Evolutionary conservation across 257 asterid species (phyloP).

Genomic region (Henckelia pumila): DNA sequence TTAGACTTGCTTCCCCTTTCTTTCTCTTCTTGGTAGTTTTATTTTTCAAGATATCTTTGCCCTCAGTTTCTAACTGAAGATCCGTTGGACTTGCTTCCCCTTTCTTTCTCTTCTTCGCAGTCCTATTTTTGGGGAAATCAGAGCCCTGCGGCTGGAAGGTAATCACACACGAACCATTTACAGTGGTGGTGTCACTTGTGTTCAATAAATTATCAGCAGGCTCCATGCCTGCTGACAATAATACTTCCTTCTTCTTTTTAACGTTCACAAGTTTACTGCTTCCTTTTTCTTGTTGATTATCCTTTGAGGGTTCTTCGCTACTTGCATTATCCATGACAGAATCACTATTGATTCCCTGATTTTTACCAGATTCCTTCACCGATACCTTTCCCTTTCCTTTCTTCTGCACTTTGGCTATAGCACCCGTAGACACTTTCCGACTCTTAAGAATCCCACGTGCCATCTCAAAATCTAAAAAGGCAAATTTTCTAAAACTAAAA

Average conservation of each 20-base stretch:
- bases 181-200: slow-evolving; percentile 14
- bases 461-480: slow-evolving; percentile 42
- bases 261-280: slow-evolving; percentile 27
- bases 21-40: slow-evolving; percentile 10
- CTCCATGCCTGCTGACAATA: slow-evolving; percentile 24
- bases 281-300: slow-evolving; percentile 14
- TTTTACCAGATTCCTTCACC: slow-evolving; percentile 24
- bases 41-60: too few species aligned
- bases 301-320: slow-evolving; percentile 16
- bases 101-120: too few species aligned
- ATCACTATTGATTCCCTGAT: slow-evolving; percentile 13
- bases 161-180: slow-evolving; percentile 25
- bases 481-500: slow-evolving; percentile 47
- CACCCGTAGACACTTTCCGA: not conserved
- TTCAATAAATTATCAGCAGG: slow-evolving; percentile 10
- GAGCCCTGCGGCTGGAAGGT: slow-evolving; percentile 25
- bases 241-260: slow-evolving; percentile 34
- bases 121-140: too few species aligned
- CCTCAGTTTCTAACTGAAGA: too few species aligned
- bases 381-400: slow-evolving; percentile 9
- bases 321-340: slow-evolving; percentile 18
- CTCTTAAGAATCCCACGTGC: slow-evolving; percentile 21
- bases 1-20: not conserved
- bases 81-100: too few species aligned
- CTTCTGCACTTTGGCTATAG: slow-evolving; percentile 14